These are phyloP conservation scores for Scheffersomyces ergatensis DNA, from an alignment of 805 yeast genomes.

Conservation along the genomic window DNA sequence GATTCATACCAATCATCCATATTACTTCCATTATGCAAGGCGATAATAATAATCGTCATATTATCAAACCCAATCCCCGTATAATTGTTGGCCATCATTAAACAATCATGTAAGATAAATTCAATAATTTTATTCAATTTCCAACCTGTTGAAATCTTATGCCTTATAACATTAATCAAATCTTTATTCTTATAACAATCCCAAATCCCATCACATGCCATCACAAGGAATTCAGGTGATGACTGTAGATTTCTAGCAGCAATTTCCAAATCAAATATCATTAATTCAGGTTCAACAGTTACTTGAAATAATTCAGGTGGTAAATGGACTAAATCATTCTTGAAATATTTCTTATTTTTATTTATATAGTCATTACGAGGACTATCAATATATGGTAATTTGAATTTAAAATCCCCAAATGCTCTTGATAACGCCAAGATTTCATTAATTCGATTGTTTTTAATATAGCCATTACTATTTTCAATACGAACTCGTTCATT, in stretches of 20 bases:
- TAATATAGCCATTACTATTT: slow-evolving; percentile 36
- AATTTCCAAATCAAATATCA: slow-evolving; percentile 30
- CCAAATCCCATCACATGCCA: slow-evolving; percentile 50
- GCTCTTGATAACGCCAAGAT: slow-evolving; percentile 43
- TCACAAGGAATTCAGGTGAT: slow-evolving; percentile 35
- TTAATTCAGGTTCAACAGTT: slow-evolving; percentile 41
- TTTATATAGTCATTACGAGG: slow-evolving; percentile 30
- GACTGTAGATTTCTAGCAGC: slow-evolving; percentile 2
- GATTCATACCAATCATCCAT: slow-evolving; percentile 58
- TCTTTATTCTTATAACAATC: slow-evolving; percentile 54
- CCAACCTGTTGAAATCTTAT: slow-evolving; percentile 56
- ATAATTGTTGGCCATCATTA: slow-evolving; percentile 65
- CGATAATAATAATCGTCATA: slow-evolving; percentile 73
- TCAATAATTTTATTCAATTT: slow-evolving; percentile 58
- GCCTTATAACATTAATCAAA: slow-evolving; percentile 52
- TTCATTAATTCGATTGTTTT: slow-evolving; percentile 40
- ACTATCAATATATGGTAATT: slow-evolving; percentile 32
- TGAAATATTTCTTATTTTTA: slow-evolving; percentile 15
- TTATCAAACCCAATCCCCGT: slow-evolving; percentile 84
- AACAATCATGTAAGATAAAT: slow-evolving; percentile 60
- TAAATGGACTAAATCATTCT: slow-evolving; percentile 26
- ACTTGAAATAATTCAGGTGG: slow-evolving; percentile 46
- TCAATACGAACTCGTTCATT: slow-evolving; percentile 43
- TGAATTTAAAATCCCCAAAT: slow-evolving; percentile 43
- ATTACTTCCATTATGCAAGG: slow-evolving; percentile 46